These are phyloP conservation scores for Echria macrotheca DNA, from an alignment of 495 filamentous ascomycete species.

Conservation along the genomic window DNA sequence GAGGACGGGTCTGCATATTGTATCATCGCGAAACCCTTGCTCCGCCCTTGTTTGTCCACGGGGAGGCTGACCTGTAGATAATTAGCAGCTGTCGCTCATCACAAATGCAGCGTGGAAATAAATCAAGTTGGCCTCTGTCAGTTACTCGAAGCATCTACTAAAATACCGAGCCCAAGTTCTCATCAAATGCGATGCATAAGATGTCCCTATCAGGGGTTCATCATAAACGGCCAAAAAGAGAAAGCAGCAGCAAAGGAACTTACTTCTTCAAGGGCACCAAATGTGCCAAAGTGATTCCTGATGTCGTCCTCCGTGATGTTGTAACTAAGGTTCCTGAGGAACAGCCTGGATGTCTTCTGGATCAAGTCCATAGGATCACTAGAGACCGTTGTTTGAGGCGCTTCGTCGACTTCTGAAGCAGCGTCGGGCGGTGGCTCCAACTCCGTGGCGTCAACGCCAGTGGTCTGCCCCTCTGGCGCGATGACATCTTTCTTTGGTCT, in stretches of 20 bases:
- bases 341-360: constrained; percentile 62
- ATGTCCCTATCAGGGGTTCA: constrained; percentile 99
- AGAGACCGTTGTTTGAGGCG: constrained; percentile 20
- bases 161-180: constrained; percentile 56
- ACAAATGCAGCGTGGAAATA: constrained; percentile 18
- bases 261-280: constrained; percentile 83
- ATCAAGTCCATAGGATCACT: constrained; percentile 44
- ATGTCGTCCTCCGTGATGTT: constrained; percentile 72
- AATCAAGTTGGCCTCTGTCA: constrained; percentile 35
- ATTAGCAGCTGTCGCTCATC: constrained; percentile 26
- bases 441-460: neutral
- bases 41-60: constrained; percentile 56
- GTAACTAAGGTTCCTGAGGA: constrained; percentile 85
- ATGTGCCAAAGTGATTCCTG: constrained; percentile 58
- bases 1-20: constrained; percentile 63
- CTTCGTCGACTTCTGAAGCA: constrained; percentile 16
- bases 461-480: neutral
- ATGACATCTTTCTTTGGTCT: constrained; percentile 11
- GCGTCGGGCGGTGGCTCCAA: neutral
- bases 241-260: constrained; percentile 30
- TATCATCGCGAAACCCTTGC: constrained; percentile 87
- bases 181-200: constrained; percentile 69
- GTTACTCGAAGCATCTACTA: constrained; percentile 58
- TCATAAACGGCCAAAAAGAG: constrained; percentile 51
- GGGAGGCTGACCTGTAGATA: constrained; percentile 69